These are phyloP conservation scores for Aspergillus flavus DNA, from an alignment of 2,329 filamentous ascomycete genomes.

Conservation along the genomic window DNA sequence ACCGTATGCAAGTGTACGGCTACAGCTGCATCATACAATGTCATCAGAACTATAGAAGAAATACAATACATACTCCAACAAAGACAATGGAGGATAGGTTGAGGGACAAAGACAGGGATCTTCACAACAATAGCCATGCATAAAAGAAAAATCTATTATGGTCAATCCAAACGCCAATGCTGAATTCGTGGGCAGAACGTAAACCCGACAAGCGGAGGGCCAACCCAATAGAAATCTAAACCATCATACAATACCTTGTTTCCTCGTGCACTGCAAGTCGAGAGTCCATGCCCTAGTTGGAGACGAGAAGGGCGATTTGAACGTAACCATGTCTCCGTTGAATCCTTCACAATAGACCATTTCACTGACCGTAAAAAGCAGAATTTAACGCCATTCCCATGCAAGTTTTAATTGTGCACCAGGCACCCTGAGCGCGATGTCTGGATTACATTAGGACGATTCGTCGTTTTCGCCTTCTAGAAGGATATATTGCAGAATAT, in stretches of 20 bases:
- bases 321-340: background rate
- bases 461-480: constrained; percentile 72
- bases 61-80: constrained; percentile 5
- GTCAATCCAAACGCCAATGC: constrained; percentile 28
- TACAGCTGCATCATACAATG: constrained; percentile 8
- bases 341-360: background rate
- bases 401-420: constrained; percentile 33
- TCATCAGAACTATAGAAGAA: constrained; percentile 7
- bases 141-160: constrained; percentile 31
- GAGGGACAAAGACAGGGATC: constrained; percentile 7
- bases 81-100: background rate
- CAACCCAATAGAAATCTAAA: constrained; percentile 17
- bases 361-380: background rate
- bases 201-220: constrained; percentile 8
- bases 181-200: constrained; percentile 13
- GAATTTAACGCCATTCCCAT: constrained; percentile 37
- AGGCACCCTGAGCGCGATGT: constrained; percentile 9
- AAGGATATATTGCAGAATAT: constrained; percentile 94
- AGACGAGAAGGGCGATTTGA: constrained; percentile 5
- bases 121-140: constrained; percentile 5
- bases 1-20: constrained; percentile 11
- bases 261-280: constrained; percentile 26
- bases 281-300: constrained; percentile 13
- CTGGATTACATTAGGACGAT: constrained; percentile 28
- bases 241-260: constrained; percentile 34